Base-by-base conservation (phyloP, 192 early-diverging fungal species). In the Powellomyces hirtus region DNA sequence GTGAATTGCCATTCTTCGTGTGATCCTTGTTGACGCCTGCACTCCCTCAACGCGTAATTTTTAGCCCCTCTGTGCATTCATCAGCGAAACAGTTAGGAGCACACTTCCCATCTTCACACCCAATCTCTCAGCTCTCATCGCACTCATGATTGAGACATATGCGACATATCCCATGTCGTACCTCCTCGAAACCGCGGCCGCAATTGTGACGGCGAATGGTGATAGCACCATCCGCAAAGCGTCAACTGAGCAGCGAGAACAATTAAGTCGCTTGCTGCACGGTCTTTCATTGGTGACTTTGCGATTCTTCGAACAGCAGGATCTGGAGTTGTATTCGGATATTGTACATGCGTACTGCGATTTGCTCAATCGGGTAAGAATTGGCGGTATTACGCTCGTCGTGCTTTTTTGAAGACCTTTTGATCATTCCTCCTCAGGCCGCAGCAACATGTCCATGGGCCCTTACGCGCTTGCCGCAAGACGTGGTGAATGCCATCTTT, bases 261-360 rank as follows among this genome's bases (percentile, higher is more conserved):
- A 69, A 26, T 31, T 38, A 2, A 30, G 13, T 0, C 45, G 64
- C 7, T 33, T 77, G n/a, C 16, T 69, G 7, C 14, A 16, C 20
- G 70, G 61, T 1, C 16, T 77, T 11, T 56, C 66, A 40, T 42
- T 24, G 37, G 59, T 57, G 24, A 68, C 60, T 4, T 33, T 73
- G 30, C 6, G 22, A 37, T 33, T 62, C 4, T 38, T 79, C 20
- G 24, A 58, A 10, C 37, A 62, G 36, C 70, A 62, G 1, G 61
- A 40, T n/a, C 65, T 79, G 73, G 45, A 42, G 24, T 62, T 65
- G 24, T 38, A 52, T 16, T 52, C 74, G 6, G 77, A 75, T 52
- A 1, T 79, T 11, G 73, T 79, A 22, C 57, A 63, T 4, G 31
- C 62, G 0, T 76, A 64, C 66, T 76, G 76, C 51, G 68, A 62